These are phyloP conservation scores for Amanita muscaria DNA, from an alignment of 768 basidiomycete genomes.

Conservation along the genomic window DNA sequence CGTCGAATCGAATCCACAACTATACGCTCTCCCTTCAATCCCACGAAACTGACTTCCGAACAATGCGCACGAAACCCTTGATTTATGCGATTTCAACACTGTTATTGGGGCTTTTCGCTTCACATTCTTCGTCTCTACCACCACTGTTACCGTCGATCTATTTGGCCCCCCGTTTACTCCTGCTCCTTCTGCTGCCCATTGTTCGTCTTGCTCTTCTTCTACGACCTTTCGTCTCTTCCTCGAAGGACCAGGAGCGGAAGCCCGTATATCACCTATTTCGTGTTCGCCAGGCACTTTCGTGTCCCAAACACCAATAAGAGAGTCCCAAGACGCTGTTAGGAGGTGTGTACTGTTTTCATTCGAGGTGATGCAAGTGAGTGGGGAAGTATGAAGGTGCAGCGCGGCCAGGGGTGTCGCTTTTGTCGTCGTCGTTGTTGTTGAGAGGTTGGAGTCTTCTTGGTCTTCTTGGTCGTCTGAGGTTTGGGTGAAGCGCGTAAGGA, in stretches of 20 bases:
- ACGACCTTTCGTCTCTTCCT: constrained; percentile 59
- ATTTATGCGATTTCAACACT: constrained; percentile 80
- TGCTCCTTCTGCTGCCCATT: not conserved
- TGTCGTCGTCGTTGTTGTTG: constrained; percentile 11
- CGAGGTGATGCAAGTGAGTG: constrained; percentile 63
- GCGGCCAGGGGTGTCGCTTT: constrained; percentile 47
- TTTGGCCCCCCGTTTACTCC: not conserved
- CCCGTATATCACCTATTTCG: constrained; percentile 12
- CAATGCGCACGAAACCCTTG: constrained; percentile 64
- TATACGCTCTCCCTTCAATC: constrained; percentile 39
- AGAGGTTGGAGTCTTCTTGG: no score
- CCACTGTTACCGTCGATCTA: no score
- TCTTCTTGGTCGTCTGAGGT: not conserved
- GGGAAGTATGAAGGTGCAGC: constrained; percentile 75
- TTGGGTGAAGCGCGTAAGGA: constrained; percentile 35
- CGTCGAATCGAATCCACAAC: constrained; percentile 86
- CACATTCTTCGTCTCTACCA: constrained; percentile 17
- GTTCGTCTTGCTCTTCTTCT: constrained; percentile 19
- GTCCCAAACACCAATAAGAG: constrained; percentile 76
- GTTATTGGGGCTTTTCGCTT: constrained; percentile 59
- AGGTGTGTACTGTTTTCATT: constrained; percentile 51
- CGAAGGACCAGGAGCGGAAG: constrained; percentile 16
- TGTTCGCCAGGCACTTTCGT: constrained; percentile 44
- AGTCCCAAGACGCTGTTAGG: constrained; percentile 84
- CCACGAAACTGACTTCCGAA: constrained; percentile 34